Evolutionary conservation across 1,284 basidiomycete species (phyloP).

Genomic region (Meira nashicola): DNA sequence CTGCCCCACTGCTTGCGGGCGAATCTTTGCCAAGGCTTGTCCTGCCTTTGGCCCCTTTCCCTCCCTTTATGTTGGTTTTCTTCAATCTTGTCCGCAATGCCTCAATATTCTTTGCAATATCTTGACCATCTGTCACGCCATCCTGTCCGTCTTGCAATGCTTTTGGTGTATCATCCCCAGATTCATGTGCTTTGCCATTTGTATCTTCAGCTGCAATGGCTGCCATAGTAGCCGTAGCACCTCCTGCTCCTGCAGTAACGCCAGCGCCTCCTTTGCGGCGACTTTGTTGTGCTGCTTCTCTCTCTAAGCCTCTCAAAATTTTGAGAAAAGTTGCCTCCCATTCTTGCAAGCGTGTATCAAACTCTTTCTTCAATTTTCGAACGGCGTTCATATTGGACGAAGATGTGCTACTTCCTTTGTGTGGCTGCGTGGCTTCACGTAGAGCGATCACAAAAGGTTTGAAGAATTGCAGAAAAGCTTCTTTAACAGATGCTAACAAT

Average conservation of each 20-base stretch:
- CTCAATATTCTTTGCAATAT: conserved; percentile 86
- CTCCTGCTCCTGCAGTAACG: conserved; percentile 7
- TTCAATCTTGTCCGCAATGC: conserved; percentile 75
- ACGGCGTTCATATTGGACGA: neutral
- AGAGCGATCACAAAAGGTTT: conserved; percentile 23
- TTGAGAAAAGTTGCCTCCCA: conserved; percentile 81
- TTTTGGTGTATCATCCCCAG: conserved; percentile 27
- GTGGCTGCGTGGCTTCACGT: neutral
- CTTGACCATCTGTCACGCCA: conserved; percentile 66
- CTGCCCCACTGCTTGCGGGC: conserved; percentile 30
- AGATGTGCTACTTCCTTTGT: neutral
- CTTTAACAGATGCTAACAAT: conserved; percentile 55
- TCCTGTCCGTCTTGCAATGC: conserved; percentile 8
- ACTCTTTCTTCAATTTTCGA: conserved; percentile 56
- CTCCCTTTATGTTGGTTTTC: conserved; percentile 56
- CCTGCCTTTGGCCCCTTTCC: conserved; percentile 56
- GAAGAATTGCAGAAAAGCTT: conserved; percentile 40
- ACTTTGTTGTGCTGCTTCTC: conserved; percentile 60
- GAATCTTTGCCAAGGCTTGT: conserved; percentile 53
- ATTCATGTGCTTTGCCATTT: conserved; percentile 18
- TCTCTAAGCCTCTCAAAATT: conserved; percentile 69
- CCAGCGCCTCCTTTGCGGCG: conserved; percentile 14
- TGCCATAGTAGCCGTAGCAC: neutral
- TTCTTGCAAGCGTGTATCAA: conserved; percentile 66
- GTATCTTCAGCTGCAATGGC: conserved; percentile 12